Evolutionary conservation across 2,329 filamentous ascomycete species (phyloP).

Genomic region (Simplicillium sp.): DNA sequence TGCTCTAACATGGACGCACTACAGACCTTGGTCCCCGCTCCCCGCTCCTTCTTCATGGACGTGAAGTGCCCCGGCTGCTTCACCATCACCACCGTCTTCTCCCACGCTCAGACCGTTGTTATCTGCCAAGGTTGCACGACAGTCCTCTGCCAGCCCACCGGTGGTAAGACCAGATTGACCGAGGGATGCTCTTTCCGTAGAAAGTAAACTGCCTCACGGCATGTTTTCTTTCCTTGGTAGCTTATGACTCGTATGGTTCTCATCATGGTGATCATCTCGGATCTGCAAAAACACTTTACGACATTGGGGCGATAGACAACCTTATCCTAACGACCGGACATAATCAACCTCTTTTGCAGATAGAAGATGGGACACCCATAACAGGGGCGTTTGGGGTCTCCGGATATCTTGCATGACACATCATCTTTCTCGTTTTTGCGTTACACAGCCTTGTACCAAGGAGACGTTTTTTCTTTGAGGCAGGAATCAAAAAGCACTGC

Average conservation of each 20-base stretch:
- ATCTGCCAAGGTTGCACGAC: conserved; percentile 99
- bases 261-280: conserved; percentile 45
- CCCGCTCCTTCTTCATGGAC: conserved; percentile 99
- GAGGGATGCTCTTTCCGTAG: conserved; percentile 99
- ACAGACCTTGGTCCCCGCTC: conserved; percentile 86
- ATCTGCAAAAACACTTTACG: conserved; percentile 46
- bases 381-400: conserved; percentile 64
- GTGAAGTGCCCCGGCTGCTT: conserved; percentile 99
- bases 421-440: conserved; percentile 36
- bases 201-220: conserved; percentile 69
- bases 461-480: conserved; percentile 28
- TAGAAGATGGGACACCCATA: conserved; percentile 62
- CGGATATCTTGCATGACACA: conserved; percentile 72
- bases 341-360: conserved; percentile 45
- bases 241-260: conserved; percentile 40
- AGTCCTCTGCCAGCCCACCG: conserved; percentile 98
- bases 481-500: conserved; percentile 35
- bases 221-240: conserved; percentile 37
- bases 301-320: conserved; percentile 39
- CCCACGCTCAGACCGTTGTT: conserved; percentile 99
- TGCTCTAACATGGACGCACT: conserved; percentile 5
- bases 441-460: conserved; percentile 33
- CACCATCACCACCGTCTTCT: conserved; percentile 99
- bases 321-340: conserved; percentile 29
- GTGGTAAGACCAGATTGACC: conserved; percentile 97